Evolutionary conservation across 1,284 basidiomycete species (phyloP), one percentile per base, ranked within the genome.

Genomic region (Sanghuangporus baumii): DNA sequence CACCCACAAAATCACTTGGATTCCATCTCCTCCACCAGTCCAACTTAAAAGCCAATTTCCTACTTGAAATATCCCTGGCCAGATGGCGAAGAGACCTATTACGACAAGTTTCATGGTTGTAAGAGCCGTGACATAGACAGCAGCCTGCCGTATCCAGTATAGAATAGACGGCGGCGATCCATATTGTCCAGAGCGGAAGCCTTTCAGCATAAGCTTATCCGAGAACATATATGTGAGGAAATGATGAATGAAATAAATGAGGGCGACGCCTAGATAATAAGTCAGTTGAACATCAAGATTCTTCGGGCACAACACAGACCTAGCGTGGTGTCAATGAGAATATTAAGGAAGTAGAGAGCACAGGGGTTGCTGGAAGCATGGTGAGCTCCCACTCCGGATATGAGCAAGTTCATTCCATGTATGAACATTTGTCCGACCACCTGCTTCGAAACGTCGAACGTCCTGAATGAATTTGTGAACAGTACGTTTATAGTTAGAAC

Each of bases 51-150:
- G 75, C 89, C 89, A 94, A 62, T 89, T 89, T 14, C 89, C 93
- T 31, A 92, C 73, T 12, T 80, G 77, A 69, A 91, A 88, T 54
- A 97, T 80, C 12, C 82, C 82, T 20, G 90, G 84, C 72, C 88
- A 88, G 7, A 91, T 70, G 2, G 86, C 81, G 51, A 94, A 86
- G 6, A 97, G 75, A 1, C 80, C 79, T 38, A 97, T 77, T 14
- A 98, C 92, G 54, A 91, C 74, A 43, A 94, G 74, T 74, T 99
- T 98, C 95, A 98, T 98, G n/a, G 87, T 80, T 0, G 87, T 84
- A 26, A 98, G 80, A 1, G 92, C 82, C 7, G 88, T 76, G 43
- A 98, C 84, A 73, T 99, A 99, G 38, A 96, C 83, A 7, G 85
- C 81, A 18, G 94, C 86, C 76, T 99, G 96, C 48, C 88, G 86